Evolutionary conservation across 305 asterid genomes (phyloP), one percentile per base, ranked within the genome.

Genomic region (Petunia hybrid): DNA sequence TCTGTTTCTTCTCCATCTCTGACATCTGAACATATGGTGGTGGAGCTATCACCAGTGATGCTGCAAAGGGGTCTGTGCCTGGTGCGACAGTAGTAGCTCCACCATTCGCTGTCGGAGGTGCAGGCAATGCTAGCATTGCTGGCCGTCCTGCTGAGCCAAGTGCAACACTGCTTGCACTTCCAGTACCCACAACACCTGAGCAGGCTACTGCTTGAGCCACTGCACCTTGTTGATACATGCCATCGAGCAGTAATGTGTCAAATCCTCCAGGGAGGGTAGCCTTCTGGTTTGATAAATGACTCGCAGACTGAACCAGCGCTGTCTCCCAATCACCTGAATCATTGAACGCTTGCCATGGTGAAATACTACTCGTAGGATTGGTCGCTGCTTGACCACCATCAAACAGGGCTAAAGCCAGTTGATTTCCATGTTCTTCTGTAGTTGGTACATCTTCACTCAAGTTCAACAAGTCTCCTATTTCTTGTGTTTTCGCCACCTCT

Each of bases 11-110:
- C 88, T 97, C 99, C 92, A 97, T 83, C 57, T 95, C 99, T 4
- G 98, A 89, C 97, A 95, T 91, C 84, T 97, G 99, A 82, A 94
- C 98, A 5, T 92, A 94, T 1, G 99, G 43, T 2, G 99, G 97
- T 2, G 98, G 97, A 0, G 97, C 91, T 39, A 97, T 79, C 2
- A 85, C 80, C 0, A 97, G 88, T 2, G 99, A 95, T 39, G 98
- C 98, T 1, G 96, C 89, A 66, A 92, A 97, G 6, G 97, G 98
- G 84, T 95, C 99, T 0, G 82, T 16, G 57, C 82, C 86, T 8
- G 80, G 59, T 22, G 10, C 42, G 1, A 83, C 35, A 1, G 61
- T 14, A 43, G n/a, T 60, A 38, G 80, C 80, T 74, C 77, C 89
- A 0, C 87, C 86, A 5, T 82, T 86, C 8, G 85, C 88, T 0